Conservation (phyloP, 2,329 filamentous ascomycete species). For the Albifimbria verrucaria region DNA sequence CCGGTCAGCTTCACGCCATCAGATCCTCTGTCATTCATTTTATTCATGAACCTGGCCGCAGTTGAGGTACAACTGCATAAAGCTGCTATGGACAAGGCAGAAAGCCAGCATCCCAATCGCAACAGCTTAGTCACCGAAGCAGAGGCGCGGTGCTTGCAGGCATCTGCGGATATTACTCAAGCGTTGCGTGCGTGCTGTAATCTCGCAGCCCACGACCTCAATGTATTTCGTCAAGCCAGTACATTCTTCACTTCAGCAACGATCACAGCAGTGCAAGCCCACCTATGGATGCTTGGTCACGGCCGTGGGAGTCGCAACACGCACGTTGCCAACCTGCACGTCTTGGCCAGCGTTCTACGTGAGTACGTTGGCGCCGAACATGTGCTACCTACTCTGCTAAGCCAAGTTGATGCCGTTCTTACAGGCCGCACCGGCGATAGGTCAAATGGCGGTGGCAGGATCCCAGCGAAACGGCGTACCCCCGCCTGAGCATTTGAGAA, state of each 20-base stretch:
- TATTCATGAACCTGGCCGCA: not conserved
- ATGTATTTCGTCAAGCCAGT: not conserved
- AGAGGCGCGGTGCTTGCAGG: not conserved
- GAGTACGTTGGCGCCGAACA: not conserved
- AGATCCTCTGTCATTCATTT: not conserved
- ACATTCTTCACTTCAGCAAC: not conserved
- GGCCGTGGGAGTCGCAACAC: not conserved
- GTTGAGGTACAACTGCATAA: not conserved
- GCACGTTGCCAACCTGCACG: not conserved
- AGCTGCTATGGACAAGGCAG: not conserved
- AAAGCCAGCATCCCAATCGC: not conserved
- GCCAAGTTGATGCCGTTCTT: not conserved
- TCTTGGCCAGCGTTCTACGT: not conserved
- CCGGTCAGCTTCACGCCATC: not conserved
- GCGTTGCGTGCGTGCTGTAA: not conserved
- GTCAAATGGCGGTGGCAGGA: not conserved
- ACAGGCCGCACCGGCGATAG: not conserved
- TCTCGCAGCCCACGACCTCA: not conserved
- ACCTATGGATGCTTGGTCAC: not conserved
- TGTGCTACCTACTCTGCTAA: not conserved
- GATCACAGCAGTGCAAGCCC: not conserved
- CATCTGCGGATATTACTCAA: not conserved
- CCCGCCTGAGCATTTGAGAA: too few relatives aligned
- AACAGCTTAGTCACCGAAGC: too few relatives aligned
- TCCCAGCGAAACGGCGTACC: not conserved